Percentiles rank a stretch among this genome's conserved stretches.
These are phyloP conservation scores for Euphorbia corollata DNA, from an alignment of 441 rosid genomes.

Conservation along the genomic window DNA sequence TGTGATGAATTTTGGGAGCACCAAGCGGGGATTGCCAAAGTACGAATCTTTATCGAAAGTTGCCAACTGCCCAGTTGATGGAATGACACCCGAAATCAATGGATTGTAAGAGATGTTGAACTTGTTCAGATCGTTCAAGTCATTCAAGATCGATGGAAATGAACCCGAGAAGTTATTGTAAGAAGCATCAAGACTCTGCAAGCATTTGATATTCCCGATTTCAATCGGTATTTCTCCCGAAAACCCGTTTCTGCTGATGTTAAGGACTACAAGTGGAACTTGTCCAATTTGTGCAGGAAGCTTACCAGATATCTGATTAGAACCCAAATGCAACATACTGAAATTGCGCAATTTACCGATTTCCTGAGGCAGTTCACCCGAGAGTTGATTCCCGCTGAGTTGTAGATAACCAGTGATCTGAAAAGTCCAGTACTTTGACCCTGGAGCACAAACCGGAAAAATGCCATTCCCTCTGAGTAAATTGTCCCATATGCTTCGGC, in stretches of 20 bases:
- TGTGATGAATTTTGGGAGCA: slow-evolving; percentile 40
- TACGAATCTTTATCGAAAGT: slow-evolving; percentile 66
- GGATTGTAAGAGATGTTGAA: slow-evolving; percentile 84
- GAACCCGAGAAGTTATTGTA: slow-evolving; percentile 68
- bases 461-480: slow-evolving; percentile 59
- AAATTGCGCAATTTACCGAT: slow-evolving; percentile 55
- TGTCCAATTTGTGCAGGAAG: slow-evolving; percentile 51
- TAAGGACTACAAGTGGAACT: slow-evolving; percentile 65
- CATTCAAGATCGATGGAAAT: slow-evolving; percentile 53
- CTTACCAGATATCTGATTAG: slow-evolving; percentile 43
- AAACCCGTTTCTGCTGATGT: slow-evolving; percentile 47
- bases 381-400: slow-evolving; percentile 54
- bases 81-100: slow-evolving; percentile 50
- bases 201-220: slow-evolving; percentile 51
- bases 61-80: slow-evolving; percentile 66
- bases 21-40: slow-evolving; percentile 62
- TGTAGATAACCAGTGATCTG: slow-evolving; percentile 70
- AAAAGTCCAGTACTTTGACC: slow-evolving; percentile 27
- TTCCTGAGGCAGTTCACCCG: slow-evolving; percentile 54
- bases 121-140: slow-evolving; percentile 51
- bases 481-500: slow-evolving; percentile 68
- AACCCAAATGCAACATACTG: slow-evolving; percentile 61
- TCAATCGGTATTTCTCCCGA: slow-evolving; percentile 60
- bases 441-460: slow-evolving; percentile 50
- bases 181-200: slow-evolving; percentile 72